Conservation (phyloP, 2,329 filamentous ascomycete species). For the Cadophora sp. region DNA sequence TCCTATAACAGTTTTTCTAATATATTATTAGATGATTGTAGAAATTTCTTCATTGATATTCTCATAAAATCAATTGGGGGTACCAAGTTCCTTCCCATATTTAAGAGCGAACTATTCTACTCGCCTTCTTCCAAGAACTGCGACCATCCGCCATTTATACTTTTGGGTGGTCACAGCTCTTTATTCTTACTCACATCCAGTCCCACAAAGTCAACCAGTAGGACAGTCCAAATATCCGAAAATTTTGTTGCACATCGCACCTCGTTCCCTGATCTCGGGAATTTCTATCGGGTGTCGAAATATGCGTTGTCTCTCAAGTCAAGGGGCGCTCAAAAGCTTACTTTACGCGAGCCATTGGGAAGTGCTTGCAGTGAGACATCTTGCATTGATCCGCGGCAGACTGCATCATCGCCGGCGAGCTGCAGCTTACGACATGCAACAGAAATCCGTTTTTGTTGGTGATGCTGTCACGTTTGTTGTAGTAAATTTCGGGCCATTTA, state of each 20-base stretch:
- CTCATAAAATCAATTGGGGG: no score
- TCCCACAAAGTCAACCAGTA: no score
- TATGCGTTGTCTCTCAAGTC: not conserved
- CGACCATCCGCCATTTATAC: no score
- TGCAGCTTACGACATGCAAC: constrained; percentile 14
- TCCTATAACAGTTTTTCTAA: no score
- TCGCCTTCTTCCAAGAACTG: no score
- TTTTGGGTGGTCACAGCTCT: no score
- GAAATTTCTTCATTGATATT: no score
- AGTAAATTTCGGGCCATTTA: not conserved
- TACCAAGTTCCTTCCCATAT: no score
- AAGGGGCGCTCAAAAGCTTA: not conserved
- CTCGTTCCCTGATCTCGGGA: not conserved
- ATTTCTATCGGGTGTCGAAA: not conserved
- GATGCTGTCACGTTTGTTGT: not conserved
- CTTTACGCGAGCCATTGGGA: constrained; percentile 2
- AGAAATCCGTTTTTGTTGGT: not conserved
- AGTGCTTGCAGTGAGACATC: constrained; percentile 8
- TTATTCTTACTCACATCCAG: no score
- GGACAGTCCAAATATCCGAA: no score
- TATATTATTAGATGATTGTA: no score
- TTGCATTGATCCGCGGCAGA: not conserved
- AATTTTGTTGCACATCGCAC: constrained; percentile 1
- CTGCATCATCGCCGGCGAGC: constrained; percentile 13
- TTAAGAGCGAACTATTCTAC: no score